Percentiles rank a stretch among this genome's conserved stretches.
Conservation (phyloP, 1,284 basidiomycete genomes). For the Cerioporus squamosus region DNA sequence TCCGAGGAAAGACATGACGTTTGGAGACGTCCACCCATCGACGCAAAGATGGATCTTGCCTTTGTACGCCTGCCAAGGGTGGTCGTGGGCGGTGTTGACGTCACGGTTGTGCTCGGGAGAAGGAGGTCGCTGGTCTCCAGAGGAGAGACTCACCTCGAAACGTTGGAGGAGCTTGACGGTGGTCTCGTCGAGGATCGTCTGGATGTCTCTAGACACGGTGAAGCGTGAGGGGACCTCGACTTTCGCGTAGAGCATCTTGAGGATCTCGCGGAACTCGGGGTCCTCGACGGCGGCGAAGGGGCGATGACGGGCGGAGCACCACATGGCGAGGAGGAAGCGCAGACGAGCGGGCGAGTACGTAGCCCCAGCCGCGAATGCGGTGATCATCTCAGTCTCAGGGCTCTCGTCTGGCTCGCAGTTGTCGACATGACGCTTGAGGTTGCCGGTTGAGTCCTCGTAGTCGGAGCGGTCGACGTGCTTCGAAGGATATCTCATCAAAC, state of each 20-base stretch:
- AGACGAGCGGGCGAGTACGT: not conserved
- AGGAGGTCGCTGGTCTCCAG: too few species aligned
- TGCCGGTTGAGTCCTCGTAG: too few species aligned
- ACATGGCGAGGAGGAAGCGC: not conserved
- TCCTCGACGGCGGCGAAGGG: slow-evolving; percentile 23
- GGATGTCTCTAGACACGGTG: slow-evolving; percentile 20
- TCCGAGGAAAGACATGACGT: not conserved
- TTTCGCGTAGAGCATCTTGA: slow-evolving; percentile 17
- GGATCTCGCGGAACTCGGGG: slow-evolving; percentile 13
- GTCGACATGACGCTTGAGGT: not conserved
- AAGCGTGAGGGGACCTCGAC: slow-evolving; percentile 14
- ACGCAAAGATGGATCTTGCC: not conserved
- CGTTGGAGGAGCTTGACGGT: not conserved
- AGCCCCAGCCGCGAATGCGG: not conserved
- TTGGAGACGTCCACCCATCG: not conserved
- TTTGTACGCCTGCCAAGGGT: too few species aligned
- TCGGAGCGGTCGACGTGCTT: too few species aligned
- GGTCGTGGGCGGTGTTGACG: too few species aligned
- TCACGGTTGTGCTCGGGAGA: too few species aligned
- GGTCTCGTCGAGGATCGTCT: slow-evolving; percentile 15
- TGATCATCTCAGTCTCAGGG: not conserved
- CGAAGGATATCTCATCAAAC: too few species aligned
- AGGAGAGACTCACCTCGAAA: slow-evolving; percentile 13
- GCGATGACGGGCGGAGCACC: slow-evolving; percentile 9
- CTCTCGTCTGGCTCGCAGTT: not conserved